Conservation (phyloP, 2,329 filamentous ascomycete species). For the Verticillium tricorpus region DNA sequence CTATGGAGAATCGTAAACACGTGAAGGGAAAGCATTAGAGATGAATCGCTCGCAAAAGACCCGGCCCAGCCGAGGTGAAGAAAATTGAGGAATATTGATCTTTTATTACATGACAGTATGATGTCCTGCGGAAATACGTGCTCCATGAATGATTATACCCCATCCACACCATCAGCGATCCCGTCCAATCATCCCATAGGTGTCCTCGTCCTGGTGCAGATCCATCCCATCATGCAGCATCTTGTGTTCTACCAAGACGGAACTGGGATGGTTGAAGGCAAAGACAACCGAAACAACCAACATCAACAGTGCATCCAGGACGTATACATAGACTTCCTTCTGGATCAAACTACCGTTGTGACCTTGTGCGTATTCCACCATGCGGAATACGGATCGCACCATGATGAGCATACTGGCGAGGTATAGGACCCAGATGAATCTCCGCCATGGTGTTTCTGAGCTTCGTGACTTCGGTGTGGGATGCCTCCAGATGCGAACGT, state of each 20-base stretch:
- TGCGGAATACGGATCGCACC: constrained; percentile 33
- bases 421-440: constrained; percentile 21
- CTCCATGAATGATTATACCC: too few species aligned
- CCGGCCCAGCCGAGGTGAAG: too few species aligned
- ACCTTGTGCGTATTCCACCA: constrained; percentile 35
- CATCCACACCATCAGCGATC: too few species aligned
- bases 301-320: constrained; percentile 33
- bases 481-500: constrained; percentile 23
- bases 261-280: not conserved
- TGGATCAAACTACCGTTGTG: constrained; percentile 24
- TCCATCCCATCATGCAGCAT: too few species aligned
- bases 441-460: constrained; percentile 23
- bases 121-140: too few species aligned
- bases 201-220: too few species aligned
- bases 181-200: too few species aligned
- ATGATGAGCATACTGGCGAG: constrained; percentile 28
- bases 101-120: too few species aligned
- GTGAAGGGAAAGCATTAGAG: too few species aligned
- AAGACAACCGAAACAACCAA: constrained; percentile 12
- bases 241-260: not conserved
- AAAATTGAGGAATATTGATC: too few species aligned
- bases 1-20: too few species aligned
- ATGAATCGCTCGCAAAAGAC: too few species aligned
- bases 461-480: constrained; percentile 13
- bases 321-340: constrained; percentile 29